A percentile compares a stretch with the other conserved stretches of the same genome.
Conservation (phyloP, 495 filamentous ascomycete species). For the Xylaria palmicola region DNA sequence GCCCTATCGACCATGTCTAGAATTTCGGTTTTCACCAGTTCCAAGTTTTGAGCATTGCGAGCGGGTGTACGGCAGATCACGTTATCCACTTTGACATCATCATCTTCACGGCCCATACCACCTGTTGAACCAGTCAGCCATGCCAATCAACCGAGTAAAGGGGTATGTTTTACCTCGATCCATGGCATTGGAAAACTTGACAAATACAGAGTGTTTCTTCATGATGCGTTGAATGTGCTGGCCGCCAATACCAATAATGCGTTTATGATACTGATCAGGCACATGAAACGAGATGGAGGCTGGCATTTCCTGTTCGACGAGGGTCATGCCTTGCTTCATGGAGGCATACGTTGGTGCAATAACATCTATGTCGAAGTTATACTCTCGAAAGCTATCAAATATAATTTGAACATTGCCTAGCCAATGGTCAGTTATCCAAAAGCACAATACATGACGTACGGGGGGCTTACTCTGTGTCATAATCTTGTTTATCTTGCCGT, state of each 20-base stretch:
- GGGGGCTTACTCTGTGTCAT: slow-evolving; percentile 81
- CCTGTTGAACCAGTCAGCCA: slow-evolving; percentile 39
- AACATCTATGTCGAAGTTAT: slow-evolving; percentile 99
- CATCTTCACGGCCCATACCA: slow-evolving; percentile 89
- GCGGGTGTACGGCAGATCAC: slow-evolving; percentile 97
- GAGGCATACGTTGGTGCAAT: slow-evolving; percentile 87
- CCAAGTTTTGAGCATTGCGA: slow-evolving; percentile 92
- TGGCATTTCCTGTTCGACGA: slow-evolving; percentile 99
- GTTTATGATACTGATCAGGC: slow-evolving; percentile 99
- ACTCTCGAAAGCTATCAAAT: slow-evolving; percentile 98
- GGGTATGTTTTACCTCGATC: slow-evolving; percentile 59
- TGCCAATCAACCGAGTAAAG: neutral
- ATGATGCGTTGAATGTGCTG: slow-evolving; percentile 99
- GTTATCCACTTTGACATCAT: slow-evolving; percentile 98
- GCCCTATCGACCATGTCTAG: slow-evolving; percentile 99
- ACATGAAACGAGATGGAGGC: slow-evolving; percentile 99
- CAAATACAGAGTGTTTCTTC: slow-evolving; percentile 99
- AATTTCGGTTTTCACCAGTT: slow-evolving; percentile 97
- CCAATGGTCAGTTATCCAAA: slow-evolving; percentile 7
- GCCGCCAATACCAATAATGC: slow-evolving; percentile 97
- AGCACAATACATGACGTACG: neutral
- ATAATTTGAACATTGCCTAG: slow-evolving; percentile 93
- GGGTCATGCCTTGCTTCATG: slow-evolving; percentile 82
- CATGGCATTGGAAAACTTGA: slow-evolving; percentile 99
- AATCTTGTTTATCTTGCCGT: slow-evolving; percentile 99